A percentile compares a stretch with the other conserved stretches of the same genome.
Conservation (phyloP, 306 rosid species). For the Fragaria nilgerrensis region DNA sequence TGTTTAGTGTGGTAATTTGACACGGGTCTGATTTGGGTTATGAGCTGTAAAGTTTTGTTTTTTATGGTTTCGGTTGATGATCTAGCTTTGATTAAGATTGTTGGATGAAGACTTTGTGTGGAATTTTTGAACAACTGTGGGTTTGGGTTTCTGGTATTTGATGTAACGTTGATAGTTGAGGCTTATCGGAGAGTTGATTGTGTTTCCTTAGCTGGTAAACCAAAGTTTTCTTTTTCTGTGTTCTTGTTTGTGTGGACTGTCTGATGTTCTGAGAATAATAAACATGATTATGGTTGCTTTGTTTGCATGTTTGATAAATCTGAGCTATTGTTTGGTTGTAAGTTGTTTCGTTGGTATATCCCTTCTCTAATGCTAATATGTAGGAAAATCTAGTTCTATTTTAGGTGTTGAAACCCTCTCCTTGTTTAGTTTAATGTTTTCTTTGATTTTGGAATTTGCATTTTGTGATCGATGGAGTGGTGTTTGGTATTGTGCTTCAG, state of each 20-base stretch:
- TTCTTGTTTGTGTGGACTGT: background rate
- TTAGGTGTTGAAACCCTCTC: background rate
- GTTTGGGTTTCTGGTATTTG: background rate
- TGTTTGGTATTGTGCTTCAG: slow-evolving; percentile 28
- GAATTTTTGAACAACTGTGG: background rate
- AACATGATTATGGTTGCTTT: background rate
- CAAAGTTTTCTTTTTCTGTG: background rate
- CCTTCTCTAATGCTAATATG: background rate
- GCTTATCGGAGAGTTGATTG: background rate
- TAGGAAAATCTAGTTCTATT: background rate
- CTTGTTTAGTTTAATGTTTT: background rate
- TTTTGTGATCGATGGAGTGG: background rate
- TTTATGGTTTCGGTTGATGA: slow-evolving; percentile 4
- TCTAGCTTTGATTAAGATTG: background rate
- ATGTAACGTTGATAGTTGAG: background rate
- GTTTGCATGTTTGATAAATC: background rate
- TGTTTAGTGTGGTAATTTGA: background rate
- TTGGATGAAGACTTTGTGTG: background rate
- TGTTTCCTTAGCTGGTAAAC: background rate
- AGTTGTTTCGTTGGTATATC: background rate
- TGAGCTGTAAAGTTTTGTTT: background rate
- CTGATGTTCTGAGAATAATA: background rate
- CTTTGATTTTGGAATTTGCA: background rate
- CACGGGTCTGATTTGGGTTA: background rate
- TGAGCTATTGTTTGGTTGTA: background rate